Evolutionary conservation across 768 basidiomycete genomes (phyloP), one percentile per base, ranked within the genome.

Genomic region (Suillus bovinus): DNA sequence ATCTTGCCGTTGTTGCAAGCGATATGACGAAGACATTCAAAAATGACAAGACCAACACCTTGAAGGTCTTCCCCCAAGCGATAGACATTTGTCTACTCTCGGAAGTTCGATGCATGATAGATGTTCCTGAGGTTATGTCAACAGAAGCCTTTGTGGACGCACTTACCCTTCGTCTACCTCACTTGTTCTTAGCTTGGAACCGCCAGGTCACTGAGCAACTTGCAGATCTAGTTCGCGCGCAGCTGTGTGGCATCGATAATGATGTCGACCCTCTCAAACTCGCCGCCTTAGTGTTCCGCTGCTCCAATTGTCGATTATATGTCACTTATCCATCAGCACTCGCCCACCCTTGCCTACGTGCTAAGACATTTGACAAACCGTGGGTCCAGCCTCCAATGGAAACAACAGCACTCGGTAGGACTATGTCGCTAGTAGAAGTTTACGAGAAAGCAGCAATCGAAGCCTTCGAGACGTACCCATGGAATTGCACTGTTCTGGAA

Each of bases 361-460:
- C 20, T 52, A 52, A 31, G 5, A 52, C 31, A 52, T 20, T 31
- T 33, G 50, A 52, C 20, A n/a, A 31, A 33, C 31, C 50, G 20
- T 52, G 29, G 50, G 50, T 52, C 29, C 50, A 52, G 34, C 50
- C n/a, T 52, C 50, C 50, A 6, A 52, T 52, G 50, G 50, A 52
- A 52, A 52, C 50, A n/a, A 13, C 50, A 6, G 50, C 29, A 11
- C 50, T 52, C 11, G 50, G 50, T 13, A 52, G 50, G 34, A 33
- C 5, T 11, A 52, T 33, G 31, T 33, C 50, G 20, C 50, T 11
- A 33, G 29, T 33, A 20, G 29, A 52, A 52, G 20, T 52, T 52
- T 52, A 52, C 50, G 31, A 52, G 31, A 52, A 52, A n/a, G 50
- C 50, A 33, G 50, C 29, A 33, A 52, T 52, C 50, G 29, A 52